A percentile compares a stretch with the other conserved stretches of the same genome.
These are phyloP conservation scores for Neurospora sublineolata DNA, from an alignment of 495 filamentous ascomycete genomes.

Conservation along the genomic window DNA sequence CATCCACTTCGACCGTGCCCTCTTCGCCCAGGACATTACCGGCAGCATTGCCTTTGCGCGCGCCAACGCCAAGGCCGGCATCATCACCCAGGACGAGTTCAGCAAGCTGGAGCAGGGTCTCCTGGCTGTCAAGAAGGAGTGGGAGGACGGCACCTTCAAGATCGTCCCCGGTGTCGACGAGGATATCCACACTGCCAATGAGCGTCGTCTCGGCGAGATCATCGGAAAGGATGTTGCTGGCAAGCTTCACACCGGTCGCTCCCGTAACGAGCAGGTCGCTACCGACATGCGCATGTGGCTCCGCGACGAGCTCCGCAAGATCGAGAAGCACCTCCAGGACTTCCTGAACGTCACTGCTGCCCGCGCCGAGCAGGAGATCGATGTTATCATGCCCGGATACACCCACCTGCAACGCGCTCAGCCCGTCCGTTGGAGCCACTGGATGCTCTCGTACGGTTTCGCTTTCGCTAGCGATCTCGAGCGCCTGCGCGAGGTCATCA, in stretches of 20 bases:
- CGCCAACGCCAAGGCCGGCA: slow-evolving; percentile 64
- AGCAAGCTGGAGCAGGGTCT: slow-evolving; percentile 65
- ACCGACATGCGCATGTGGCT: slow-evolving; percentile 93
- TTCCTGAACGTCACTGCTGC: slow-evolving; percentile 61
- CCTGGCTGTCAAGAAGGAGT: slow-evolving; percentile 61
- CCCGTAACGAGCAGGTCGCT: slow-evolving; percentile 86
- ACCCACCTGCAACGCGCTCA: slow-evolving; percentile 89
- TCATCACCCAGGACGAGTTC: slow-evolving; percentile 69
- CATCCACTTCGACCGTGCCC: slow-evolving; percentile 70
- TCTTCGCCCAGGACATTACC: slow-evolving; percentile 71
- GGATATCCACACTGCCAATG: slow-evolving; percentile 85
- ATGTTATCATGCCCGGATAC: slow-evolving; percentile 55
- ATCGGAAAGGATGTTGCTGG: slow-evolving; percentile 79
- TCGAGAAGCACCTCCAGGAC: slow-evolving; percentile 57
- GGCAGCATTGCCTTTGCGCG: slow-evolving; percentile 81
- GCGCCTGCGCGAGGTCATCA: slow-evolving; percentile 62
- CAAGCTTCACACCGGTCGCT: slow-evolving; percentile 88
- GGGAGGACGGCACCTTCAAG: slow-evolving; percentile 48
- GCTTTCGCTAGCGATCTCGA: slow-evolving; percentile 70
- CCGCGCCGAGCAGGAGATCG: slow-evolving; percentile 68
- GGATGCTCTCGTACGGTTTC: slow-evolving; percentile 68
- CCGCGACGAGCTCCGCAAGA: slow-evolving; percentile 58
- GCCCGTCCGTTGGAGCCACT: slow-evolving; percentile 82
- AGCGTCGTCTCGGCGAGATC: slow-evolving; percentile 79
- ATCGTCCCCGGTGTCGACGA: slow-evolving; percentile 55